phyloP scores from a whole-genome alignment of 148 eudicot species.

The Polygonum maritimum region DNA sequence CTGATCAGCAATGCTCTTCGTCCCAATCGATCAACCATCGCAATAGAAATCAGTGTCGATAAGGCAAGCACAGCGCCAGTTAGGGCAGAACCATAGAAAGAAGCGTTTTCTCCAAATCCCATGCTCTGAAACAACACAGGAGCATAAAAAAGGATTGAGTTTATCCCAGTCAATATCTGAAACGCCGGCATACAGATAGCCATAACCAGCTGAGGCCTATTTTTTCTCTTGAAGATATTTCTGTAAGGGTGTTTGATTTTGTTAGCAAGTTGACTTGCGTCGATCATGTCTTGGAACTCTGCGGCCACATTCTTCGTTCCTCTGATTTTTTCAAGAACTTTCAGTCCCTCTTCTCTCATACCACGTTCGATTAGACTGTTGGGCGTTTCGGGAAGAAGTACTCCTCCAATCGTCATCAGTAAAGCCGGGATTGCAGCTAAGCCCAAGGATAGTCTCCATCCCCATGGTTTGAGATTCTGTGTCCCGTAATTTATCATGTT shows the following conservation, averaged over 20 bases:
- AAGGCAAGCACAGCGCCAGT: conserved; percentile 19
- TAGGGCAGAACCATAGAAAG: conserved; percentile 29
- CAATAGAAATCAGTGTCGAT: conserved; percentile 22
- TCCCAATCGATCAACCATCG: conserved; percentile 31
- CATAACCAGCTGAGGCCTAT: conserved; percentile 70
- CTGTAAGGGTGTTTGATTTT: conserved; percentile 66
- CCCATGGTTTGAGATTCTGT: conserved; percentile 71
- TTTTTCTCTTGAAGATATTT: conserved; percentile 58
- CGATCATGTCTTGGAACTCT: conserved; percentile 56
- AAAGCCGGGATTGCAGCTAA: conserved; percentile 74
- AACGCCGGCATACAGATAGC: conserved; percentile 77
- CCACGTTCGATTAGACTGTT: conserved; percentile 72
- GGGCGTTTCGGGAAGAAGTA: conserved; percentile 78
- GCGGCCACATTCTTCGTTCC: conserved; percentile 50
- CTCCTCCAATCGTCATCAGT: conserved; percentile 67
- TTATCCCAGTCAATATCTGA: conserved; percentile 81
- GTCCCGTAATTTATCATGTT: conserved; percentile 87
- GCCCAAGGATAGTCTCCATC: conserved; percentile 86
- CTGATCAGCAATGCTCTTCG: conserved; percentile 23
- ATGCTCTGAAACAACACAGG: conserved; percentile 55
- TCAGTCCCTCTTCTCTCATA: conserved; percentile 29
- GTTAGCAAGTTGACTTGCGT: conserved; percentile 72
- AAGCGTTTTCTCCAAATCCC: conserved; percentile 42
- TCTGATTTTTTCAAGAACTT: conserved; percentile 52
- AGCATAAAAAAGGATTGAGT: conserved; percentile 74